Conservation (phyloP, 495 filamentous ascomycete genomes). For the Lasiosphaeria miniovina region DNA sequence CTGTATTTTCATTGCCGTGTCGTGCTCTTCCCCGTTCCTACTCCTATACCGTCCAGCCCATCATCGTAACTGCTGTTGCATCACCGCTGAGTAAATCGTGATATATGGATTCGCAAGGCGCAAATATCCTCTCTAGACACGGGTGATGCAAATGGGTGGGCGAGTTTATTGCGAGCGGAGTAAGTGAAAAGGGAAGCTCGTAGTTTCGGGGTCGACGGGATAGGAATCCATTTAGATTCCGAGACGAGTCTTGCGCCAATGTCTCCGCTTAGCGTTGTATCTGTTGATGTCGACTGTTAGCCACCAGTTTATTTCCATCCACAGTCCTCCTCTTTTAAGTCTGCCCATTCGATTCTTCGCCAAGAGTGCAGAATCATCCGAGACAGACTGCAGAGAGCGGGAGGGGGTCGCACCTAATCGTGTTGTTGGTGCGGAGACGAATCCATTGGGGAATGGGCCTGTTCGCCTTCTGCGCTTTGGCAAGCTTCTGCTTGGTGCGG, state of each 20-base stretch:
- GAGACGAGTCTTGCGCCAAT: slow-evolving; percentile 99
- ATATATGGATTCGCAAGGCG: too few species aligned
- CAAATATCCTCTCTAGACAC: background rate
- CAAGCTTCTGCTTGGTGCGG: slow-evolving; percentile 99
- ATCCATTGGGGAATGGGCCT: slow-evolving; percentile 99
- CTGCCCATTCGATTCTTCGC: too few species aligned
- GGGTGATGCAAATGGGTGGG: background rate
- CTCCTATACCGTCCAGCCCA: background rate
- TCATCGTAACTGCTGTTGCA: background rate
- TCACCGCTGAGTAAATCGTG: background rate
- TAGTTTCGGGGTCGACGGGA: slow-evolving; percentile 29
- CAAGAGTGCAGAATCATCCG: too few species aligned
- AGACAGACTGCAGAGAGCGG: background rate
- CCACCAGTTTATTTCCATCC: background rate
- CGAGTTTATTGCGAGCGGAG: background rate
- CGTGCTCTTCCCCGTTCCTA: background rate
- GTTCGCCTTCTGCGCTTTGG: slow-evolving; percentile 99
- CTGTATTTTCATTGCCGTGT: background rate
- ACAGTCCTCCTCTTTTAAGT: too few species aligned
- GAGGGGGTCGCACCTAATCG: slow-evolving; percentile 74
- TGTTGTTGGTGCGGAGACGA: slow-evolving; percentile 94
- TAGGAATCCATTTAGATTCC: slow-evolving; percentile 70
- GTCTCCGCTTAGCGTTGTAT: slow-evolving; percentile 99
- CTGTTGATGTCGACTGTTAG: slow-evolving; percentile 45
- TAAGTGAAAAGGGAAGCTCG: slow-evolving; percentile 16